These are phyloP conservation scores for Trichoderma harzianum DNA, from an alignment of 2,329 filamentous ascomycete species.

Conservation along the genomic window DNA sequence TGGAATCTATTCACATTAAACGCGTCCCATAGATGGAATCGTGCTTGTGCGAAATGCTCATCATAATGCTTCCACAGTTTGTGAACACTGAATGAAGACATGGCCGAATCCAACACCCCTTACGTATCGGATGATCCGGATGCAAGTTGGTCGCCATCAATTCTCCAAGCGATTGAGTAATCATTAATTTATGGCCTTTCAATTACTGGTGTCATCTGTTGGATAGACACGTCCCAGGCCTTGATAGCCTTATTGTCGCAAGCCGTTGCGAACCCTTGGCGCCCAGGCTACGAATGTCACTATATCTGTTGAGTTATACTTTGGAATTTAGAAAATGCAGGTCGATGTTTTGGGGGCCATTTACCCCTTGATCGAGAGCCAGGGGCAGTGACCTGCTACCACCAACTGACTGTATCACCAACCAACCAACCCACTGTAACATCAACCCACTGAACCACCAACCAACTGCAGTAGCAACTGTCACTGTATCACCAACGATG, in stretches of 20 bases:
- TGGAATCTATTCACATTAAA: no score
- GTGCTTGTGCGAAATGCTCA: not conserved
- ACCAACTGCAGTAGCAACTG: not conserved
- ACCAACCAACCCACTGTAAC: not conserved
- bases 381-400: not conserved
- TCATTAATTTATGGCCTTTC: not conserved
- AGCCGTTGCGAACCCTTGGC: not conserved
- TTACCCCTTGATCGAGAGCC: not conserved
- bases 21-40: not conserved
- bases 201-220: not conserved
- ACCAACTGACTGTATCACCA: not conserved
- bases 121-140: not conserved
- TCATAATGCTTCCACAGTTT: fast-evolving
- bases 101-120: not conserved
- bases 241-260: not conserved
- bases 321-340: not conserved
- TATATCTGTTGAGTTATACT: not conserved
- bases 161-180: not conserved
- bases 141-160: not conserved
- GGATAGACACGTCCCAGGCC: not conserved
- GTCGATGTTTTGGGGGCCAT: not conserved
- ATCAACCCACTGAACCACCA: not conserved
- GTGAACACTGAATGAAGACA: fast-evolving
- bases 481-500: not conserved
- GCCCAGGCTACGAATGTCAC: not conserved